Evolutionary conservation across 495 filamentous ascomycete genomes (phyloP), one percentile per base, ranked within the genome.

Genomic region (Hypoxylon perforatum): DNA sequence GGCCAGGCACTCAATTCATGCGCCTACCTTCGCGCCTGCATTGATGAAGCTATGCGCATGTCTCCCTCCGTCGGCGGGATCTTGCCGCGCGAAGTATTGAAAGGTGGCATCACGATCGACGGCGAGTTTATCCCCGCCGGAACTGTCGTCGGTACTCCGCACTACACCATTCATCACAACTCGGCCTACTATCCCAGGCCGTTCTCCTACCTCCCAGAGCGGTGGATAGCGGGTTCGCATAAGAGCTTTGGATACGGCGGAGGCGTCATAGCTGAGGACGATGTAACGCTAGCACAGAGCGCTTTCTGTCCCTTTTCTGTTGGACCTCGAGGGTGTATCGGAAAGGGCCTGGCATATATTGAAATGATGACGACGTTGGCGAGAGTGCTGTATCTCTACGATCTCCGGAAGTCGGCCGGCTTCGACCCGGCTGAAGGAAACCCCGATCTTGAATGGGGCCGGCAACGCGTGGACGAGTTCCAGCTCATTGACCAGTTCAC

Each of bases 11-110:
- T 92, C 1, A 80, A 81, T 51, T 83, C 85, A 0, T 79, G 86
- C 61, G 79, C 82, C 67, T 86, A 88, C 63, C 79, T 84, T 15
- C 82, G 82, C 25, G 85, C 83, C 4, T 86, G 88, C 74, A 87
- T 92, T 69, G 89, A 92, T 72, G 91, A 93, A 64, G 80, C 87
- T 5, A 84, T 93, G 81, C 87, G 91, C 39, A 76, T 93, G 56
- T 85, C 85, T 0, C 91, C 91, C 12, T 82, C 89, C 0, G 88
- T 92, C 4, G 78, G 81, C 28, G 85, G 84, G 10, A 75, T 85
- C 2, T 73, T 91, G 0, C 87, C 88, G 0, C 85, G 90, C 35
- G 79, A 85, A 63, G 89, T 92, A 4, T 79, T 88, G 2, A 54
- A 78, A 0, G 90, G 89, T 42, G 90, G 90, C 12, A 76, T 83